Evolutionary conservation across 805 yeast species (phyloP), one percentile per base, ranked within the genome.

Genomic region (Debaryomyces hansenii): DNA sequence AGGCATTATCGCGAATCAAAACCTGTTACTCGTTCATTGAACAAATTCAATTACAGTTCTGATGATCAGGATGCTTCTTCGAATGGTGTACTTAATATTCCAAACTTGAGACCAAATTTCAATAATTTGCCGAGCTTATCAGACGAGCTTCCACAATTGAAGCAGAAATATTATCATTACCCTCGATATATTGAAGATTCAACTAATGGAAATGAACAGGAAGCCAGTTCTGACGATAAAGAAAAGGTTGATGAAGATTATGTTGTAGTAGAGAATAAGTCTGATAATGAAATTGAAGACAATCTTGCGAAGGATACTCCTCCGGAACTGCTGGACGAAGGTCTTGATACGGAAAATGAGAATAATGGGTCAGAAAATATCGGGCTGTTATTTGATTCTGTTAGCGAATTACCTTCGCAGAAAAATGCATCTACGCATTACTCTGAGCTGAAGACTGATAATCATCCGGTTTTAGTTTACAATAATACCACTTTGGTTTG

Each of bases 401-500:
- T 52, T 2, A 40, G 38, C 29, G 44, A 48, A 5, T 46, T 52
- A 34, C 52, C 54, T 11, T 49, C 20, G 55, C 34, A 31, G 11
- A 4, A 31, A 31, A 12, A 11, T 3, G 11, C 7, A 2, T 4
- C 2, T 14, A 42, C 31, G 36, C 42, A 15, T 32, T 38, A 18
- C 29, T 33, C 12, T 33, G 24, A 10, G 39, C 20, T 11, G 14
- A 31, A 31, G 11, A n/a, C 16, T 11, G 34, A 31, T 18, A 56
- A 56, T n/a, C 62, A 57, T 41, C 57, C 62, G 4, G 16, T 35
- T 1, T 55, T 66, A 34, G 51, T 69, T 7, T 51, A 48, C 2
- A 50, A 47, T 40, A 56, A 48, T 37, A 60, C 59, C n/a, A 52
- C 67, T 20, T 58, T 72, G 14, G 77, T 87, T 4, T 84, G 91